Conservation (phyloP, 2,329 filamentous ascomycete species). For the Madurella mycetomatis region DNA sequence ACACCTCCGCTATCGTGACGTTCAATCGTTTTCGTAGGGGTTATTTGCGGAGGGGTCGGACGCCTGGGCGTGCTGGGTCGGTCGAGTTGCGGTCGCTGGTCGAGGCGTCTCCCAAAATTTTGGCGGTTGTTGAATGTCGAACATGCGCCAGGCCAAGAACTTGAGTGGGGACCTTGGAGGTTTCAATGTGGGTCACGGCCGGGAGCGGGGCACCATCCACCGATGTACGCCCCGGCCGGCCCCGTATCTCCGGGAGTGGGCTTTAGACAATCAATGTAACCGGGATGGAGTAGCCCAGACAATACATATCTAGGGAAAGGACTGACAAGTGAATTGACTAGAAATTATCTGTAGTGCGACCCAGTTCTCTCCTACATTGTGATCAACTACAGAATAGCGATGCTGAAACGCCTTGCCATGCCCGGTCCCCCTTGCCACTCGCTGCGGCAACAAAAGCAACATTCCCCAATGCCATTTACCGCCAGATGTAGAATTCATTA, state of each 20-base stretch:
- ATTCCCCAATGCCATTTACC: neutral
- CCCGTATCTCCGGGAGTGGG: too few relatives aligned
- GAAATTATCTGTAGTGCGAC: too few relatives aligned
- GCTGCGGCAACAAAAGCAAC: too few relatives aligned
- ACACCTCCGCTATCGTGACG: neutral
- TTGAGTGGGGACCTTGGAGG: neutral
- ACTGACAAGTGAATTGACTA: too few relatives aligned
- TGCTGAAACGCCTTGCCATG: slow-evolving; percentile 14
- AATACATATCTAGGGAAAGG: too few relatives aligned
- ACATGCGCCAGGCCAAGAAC: neutral
- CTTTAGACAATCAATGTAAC: too few relatives aligned
- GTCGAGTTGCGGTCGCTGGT: neutral
- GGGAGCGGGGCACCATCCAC: too few relatives aligned
- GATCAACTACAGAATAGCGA: neutral
- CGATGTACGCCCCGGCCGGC: too few relatives aligned
- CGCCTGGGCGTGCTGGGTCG: neutral
- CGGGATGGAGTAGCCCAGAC: too few relatives aligned
- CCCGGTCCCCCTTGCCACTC: neutral
- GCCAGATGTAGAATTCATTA: neutral
- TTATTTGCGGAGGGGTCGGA: neutral
- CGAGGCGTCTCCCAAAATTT: neutral
- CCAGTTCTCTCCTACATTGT: neutral
- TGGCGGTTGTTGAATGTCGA: neutral
- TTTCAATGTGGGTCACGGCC: neutral
- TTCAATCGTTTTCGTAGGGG: too few relatives aligned